These are phyloP conservation scores for Botrytis paeoniae DNA, from an alignment of 2,329 filamentous ascomycete genomes.

Conservation along the genomic window DNA sequence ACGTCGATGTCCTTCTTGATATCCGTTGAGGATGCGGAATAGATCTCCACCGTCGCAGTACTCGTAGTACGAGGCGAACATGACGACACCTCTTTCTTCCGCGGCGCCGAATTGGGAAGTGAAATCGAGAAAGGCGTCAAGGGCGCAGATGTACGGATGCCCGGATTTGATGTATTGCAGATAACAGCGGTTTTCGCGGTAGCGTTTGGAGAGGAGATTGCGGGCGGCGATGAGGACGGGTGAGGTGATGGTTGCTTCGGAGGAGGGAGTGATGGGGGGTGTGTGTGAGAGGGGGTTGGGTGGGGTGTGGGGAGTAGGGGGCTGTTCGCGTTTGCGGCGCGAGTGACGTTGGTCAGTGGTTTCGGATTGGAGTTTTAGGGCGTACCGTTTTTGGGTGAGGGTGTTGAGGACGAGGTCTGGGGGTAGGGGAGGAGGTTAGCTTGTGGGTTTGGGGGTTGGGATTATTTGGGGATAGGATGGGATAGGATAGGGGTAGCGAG, in stretches of 20 bases:
- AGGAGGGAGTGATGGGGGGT: background rate
- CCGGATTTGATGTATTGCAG: constrained; percentile 1
- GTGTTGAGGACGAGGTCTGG: background rate
- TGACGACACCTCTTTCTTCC: background rate
- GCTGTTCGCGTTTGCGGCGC: background rate
- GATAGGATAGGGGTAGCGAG: background rate
- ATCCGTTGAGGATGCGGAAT: background rate
- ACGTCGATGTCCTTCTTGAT: background rate
- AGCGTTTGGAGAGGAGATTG: background rate
- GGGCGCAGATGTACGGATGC: constrained; percentile 1
- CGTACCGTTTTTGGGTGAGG: background rate
- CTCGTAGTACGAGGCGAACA: background rate
- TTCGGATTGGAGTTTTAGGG: background rate
- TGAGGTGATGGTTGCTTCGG: background rate
- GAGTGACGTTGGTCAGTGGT: background rate
- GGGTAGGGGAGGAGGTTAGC: background rate
- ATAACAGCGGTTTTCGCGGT: background rate
- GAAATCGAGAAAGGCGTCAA: constrained; percentile 1
- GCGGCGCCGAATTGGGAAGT: background rate
- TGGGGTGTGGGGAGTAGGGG: background rate
- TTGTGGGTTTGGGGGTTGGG: background rate
- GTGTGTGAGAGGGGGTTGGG: background rate
- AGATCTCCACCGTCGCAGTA: background rate
- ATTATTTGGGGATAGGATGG: background rate
- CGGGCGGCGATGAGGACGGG: rapidly evolving